Evolutionary conservation across 2,329 filamentous ascomycete genomes (phyloP).

Genomic region (Chrysoporthe cubensis): DNA sequence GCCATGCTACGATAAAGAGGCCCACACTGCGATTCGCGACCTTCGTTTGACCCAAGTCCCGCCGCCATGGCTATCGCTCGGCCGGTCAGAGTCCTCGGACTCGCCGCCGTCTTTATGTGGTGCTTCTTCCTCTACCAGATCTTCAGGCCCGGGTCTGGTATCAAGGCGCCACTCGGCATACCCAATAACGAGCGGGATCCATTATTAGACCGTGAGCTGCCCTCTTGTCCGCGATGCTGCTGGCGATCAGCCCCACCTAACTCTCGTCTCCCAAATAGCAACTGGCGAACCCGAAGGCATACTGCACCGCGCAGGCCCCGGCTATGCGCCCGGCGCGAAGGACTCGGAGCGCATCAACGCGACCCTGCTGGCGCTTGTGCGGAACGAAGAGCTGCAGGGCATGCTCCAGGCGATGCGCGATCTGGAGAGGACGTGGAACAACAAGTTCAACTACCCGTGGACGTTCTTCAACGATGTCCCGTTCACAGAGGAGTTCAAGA

Average conservation of each 20-base stretch:
- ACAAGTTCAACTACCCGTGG: slow-evolving; percentile 99
- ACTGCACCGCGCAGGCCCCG: slow-evolving; percentile 72
- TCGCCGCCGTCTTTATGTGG: slow-evolving; percentile 73
- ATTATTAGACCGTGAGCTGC: slow-evolving; percentile 76
- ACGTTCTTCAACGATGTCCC: slow-evolving; percentile 98
- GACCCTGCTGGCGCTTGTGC: slow-evolving; percentile 87
- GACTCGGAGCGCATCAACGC: slow-evolving; percentile 88
- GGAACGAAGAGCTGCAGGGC: slow-evolving; percentile 84
- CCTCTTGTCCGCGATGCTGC: slow-evolving; percentile 7
- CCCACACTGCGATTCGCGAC: background rate
- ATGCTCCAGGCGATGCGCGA: slow-evolving; percentile 90
- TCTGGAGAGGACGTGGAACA: slow-evolving; percentile 93
- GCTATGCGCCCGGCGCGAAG: slow-evolving; percentile 76
- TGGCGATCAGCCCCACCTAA: slow-evolving; percentile 6
- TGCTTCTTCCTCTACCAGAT: slow-evolving; percentile 80
- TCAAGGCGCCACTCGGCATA: slow-evolving; percentile 44
- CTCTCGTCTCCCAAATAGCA: slow-evolving; percentile 51
- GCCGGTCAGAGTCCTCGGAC: slow-evolving; percentile 79
- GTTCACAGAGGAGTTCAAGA: slow-evolving; percentile 93
- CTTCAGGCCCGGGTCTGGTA: slow-evolving; percentile 58
- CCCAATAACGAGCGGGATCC: slow-evolving; percentile 71
- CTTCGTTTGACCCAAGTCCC: slow-evolving; percentile 23
- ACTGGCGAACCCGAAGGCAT: slow-evolving; percentile 82
- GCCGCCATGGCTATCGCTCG: slow-evolving; percentile 79
- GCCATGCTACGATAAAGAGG: slow-evolving; percentile 27